Conservation (phyloP, 805 yeast genomes). For the Metschnikowia drakensbergensis region DNA sequence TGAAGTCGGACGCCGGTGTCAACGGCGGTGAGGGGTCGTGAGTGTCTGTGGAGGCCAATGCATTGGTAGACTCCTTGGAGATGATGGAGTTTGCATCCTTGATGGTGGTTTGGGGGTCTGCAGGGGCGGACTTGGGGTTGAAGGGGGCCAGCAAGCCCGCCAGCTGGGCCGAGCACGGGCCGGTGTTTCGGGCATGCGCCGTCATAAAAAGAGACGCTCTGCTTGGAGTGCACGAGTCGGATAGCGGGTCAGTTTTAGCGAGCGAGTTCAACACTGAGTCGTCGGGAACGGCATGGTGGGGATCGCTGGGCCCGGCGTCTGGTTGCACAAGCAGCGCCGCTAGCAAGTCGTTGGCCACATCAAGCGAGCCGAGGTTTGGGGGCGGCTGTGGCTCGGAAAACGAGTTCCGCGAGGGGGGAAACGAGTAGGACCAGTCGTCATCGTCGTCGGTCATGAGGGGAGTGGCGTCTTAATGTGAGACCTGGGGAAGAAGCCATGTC, state of each 20-base stretch:
- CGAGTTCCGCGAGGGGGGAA: conserved; percentile 27
- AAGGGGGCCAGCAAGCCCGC: conserved; percentile 31
- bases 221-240: not conserved
- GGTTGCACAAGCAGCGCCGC: not conserved
- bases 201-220: conserved; percentile 1
- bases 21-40: conserved; percentile 9
- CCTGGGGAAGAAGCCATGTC: too few species aligned
- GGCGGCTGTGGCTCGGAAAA: not conserved
- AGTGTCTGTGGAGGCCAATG: conserved; percentile 6
- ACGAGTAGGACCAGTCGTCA: conserved; percentile 41
- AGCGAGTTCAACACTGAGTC: not conserved
- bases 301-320: not conserved
- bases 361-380: not conserved
- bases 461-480: not conserved
- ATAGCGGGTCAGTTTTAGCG: not conserved
- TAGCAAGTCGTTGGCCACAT: not conserved
- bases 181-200: not conserved
- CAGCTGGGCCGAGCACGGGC: not conserved
- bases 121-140: conserved; percentile 43
- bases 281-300: not conserved
- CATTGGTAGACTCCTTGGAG: conserved; percentile 20
- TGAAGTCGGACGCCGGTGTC: conserved; percentile 15
- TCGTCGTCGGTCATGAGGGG: conserved; percentile 25
- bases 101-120: conserved; percentile 49
- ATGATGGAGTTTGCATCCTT: conserved; percentile 45